Evolutionary conservation across 192 early-diverging fungal species (phyloP).

Genomic region (Ramicandelaber brevisporus): DNA sequence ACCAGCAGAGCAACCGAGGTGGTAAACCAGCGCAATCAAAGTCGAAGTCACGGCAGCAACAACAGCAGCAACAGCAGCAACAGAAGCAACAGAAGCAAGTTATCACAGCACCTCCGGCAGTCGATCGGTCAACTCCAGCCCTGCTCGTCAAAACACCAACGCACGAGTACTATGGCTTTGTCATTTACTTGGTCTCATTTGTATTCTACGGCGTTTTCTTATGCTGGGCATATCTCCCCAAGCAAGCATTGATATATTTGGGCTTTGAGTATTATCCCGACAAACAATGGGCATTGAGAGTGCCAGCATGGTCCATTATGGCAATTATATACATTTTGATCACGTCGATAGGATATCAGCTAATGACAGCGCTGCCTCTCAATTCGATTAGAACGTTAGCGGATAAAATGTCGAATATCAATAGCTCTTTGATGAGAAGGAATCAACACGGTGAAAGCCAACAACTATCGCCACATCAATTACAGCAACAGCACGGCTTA

Average conservation of each 20-base stretch:
- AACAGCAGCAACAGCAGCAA: too few species aligned
- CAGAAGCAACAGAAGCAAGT: too few species aligned
- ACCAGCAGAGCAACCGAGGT: too few species aligned
- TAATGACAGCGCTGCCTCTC: conserved; percentile 50
- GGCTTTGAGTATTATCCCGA: conserved; percentile 71
- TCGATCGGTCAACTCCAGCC: too few species aligned
- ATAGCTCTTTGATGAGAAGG: not conserved
- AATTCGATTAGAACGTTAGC: conserved; percentile 47
- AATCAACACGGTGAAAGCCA: not conserved
- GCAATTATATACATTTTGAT: conserved; percentile 45
- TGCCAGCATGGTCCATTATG: conserved; percentile 55
- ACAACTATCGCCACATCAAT: too few species aligned
- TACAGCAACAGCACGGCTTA: too few species aligned
- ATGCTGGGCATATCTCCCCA: conserved; percentile 62
- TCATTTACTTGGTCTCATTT: conserved; percentile 53
- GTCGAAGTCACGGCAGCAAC: too few species aligned
- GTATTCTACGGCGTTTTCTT: conserved; percentile 50
- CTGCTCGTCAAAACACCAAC: conserved; percentile 34
- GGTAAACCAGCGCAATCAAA: too few species aligned
- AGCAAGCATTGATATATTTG: conserved; percentile 32
- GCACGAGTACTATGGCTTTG: conserved; percentile 76
- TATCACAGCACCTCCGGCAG: too few species aligned
- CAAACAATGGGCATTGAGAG: conserved; percentile 56
- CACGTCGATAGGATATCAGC: conserved; percentile 48
- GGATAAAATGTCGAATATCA: conserved; percentile 17